A percentile compares a stretch with the other conserved stretches of the same genome.
These are phyloP conservation scores for Septoria linicola DNA, from an alignment of 2,329 filamentous ascomycete genomes.

Conservation along the genomic window DNA sequence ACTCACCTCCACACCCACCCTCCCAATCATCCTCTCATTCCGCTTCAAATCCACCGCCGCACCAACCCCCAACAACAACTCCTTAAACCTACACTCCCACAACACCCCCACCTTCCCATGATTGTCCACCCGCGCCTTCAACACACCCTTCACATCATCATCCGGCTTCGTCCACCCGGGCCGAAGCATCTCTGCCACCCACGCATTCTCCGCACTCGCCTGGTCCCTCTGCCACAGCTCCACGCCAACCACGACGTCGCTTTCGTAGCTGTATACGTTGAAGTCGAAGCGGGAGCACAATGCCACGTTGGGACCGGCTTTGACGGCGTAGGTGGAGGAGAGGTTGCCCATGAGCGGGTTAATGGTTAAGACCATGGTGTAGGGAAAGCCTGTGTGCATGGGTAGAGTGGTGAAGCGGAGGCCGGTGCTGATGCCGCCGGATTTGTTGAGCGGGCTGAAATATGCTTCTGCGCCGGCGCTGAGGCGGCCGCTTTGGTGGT, in stretches of 20 bases:
- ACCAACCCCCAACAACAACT: constrained; percentile 86
- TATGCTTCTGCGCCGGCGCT: constrained; percentile 91
- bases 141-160: constrained; percentile 75
- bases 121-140: constrained; percentile 89
- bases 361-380: constrained; percentile 88
- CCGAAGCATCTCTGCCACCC: constrained; percentile 45
- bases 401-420: constrained; percentile 86
- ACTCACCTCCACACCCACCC: constrained; percentile 74
- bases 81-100: constrained; percentile 92
- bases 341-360: constrained; percentile 95
- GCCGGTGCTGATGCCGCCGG: constrained; percentile 85
- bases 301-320: constrained; percentile 77
- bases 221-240: constrained; percentile 72
- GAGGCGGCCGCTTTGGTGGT: constrained; percentile 74
- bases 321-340: constrained; percentile 86
- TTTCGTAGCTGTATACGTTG: constrained; percentile 98
- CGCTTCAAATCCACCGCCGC: constrained; percentile 78
- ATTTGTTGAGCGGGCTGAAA: constrained; percentile 92
- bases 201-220: constrained; percentile 42
- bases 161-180: constrained; percentile 47
- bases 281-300: constrained; percentile 92
- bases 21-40: constrained; percentile 73
- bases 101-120: constrained; percentile 79
- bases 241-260: constrained; percentile 84
- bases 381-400: constrained; percentile 76